These are phyloP conservation scores for Boletus subcaerulescens DNA, from an alignment of 768 basidiomycete species.

Conservation along the genomic window DNA sequence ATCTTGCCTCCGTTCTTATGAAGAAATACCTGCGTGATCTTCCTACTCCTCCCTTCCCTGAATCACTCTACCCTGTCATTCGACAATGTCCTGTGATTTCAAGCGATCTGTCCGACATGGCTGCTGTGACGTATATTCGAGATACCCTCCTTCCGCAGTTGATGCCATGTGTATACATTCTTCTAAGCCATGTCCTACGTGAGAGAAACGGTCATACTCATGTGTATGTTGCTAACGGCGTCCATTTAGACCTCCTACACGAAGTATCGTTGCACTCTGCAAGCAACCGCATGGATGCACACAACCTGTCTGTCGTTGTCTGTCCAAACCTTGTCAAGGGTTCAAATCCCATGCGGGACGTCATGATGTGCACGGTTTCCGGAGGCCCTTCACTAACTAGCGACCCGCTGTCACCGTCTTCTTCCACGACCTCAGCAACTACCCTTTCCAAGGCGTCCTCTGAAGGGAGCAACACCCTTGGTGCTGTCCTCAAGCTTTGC, in stretches of 20 bases:
- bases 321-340: conserved; percentile 77
- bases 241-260: conserved; percentile 64
- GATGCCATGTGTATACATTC: conserved; percentile 67
- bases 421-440: conserved; percentile 12
- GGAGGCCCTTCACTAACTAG: conserved; percentile 41
- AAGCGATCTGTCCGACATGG: conserved; percentile 52
- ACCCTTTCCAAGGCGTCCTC: conserved; percentile 25
- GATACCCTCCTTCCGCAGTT: conserved; percentile 65
- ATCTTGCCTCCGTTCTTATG: conserved; percentile 79
- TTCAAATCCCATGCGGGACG: conserved; percentile 64
- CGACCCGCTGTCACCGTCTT: conserved; percentile 24
- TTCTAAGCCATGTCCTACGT: conserved; percentile 71
- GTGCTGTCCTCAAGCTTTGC: conserved; percentile 69
- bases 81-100: conserved; percentile 63
- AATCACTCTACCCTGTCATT: conserved; percentile 61
- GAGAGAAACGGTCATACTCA: conserved; percentile 22
- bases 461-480: conserved; percentile 62
- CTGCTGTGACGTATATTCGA: conserved; percentile 62
- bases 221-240: conserved; percentile 4
- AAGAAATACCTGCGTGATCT: conserved; percentile 85
- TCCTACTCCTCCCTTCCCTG: conserved; percentile 75
- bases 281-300: conserved; percentile 77
- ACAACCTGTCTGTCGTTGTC: conserved; percentile 78
- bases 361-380: conserved; percentile 67
- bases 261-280: conserved; percentile 69